Conservation (phyloP, 192 early-diverging fungal genomes). For the Paraglomus occultum region DNA sequence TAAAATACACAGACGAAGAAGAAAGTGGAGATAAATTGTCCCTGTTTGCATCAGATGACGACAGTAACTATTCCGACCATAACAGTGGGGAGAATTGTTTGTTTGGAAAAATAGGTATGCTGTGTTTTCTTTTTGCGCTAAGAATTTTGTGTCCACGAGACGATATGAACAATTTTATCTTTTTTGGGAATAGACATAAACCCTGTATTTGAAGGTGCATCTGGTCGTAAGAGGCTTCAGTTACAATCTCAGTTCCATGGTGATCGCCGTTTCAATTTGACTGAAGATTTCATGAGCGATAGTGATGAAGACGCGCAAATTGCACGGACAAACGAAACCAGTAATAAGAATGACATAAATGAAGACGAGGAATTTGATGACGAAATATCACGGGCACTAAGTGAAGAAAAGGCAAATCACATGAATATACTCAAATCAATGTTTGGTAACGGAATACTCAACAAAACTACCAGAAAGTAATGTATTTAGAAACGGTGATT, state of each 20-base stretch:
- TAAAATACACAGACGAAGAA: constrained; percentile 9
- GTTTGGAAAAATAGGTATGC: too few relatives aligned
- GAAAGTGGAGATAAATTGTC: constrained; percentile 4
- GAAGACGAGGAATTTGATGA: constrained; percentile 25
- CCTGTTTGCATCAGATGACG: constrained; percentile 43
- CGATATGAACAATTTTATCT: not conserved
- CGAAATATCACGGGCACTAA: constrained; percentile 32
- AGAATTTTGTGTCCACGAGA: not conserved
- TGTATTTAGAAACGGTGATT: not conserved
- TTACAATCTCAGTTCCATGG: constrained; percentile 42
- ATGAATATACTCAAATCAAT: constrained; percentile 39
- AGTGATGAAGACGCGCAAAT: not conserved
- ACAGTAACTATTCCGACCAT: constrained; percentile 16
- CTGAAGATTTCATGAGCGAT: constrained; percentile 39
- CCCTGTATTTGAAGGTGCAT: constrained; percentile 43
- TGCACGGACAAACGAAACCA: not conserved
- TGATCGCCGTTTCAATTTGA: constrained; percentile 45
- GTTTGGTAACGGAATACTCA: constrained; percentile 34
- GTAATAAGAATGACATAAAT: not conserved
- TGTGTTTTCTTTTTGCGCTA: not conserved
- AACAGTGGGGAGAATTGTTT: not conserved
- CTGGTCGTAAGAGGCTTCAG: constrained; percentile 36
- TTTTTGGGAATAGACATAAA: constrained; percentile 36
- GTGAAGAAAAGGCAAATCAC: constrained; percentile 36
- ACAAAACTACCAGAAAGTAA: not conserved